Base-by-base conservation (phyloP, 495 filamentous ascomycete genomes). In the Aspergillus haitiensis region DNA sequence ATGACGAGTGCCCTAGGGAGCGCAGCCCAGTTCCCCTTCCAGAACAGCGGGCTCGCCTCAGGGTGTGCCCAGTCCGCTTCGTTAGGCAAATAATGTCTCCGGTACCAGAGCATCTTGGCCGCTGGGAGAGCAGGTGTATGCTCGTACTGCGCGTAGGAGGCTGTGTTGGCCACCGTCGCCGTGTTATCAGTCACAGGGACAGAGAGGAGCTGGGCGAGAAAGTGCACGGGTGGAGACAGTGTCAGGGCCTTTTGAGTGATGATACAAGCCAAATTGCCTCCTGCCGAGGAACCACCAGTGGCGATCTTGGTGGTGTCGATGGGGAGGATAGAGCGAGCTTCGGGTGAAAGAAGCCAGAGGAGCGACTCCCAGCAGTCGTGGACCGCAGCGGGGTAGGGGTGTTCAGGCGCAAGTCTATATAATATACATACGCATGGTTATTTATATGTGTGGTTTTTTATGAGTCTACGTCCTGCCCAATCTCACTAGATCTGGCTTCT, bases 131-230 rank as follows among this genome's bases (percentile, higher is more conserved):
- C 82, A 0, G 80, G 75, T 1, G 76, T 74, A 58, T 75, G 69
- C 58, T 84, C 71, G 61, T 82, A 82, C 16, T 71, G 72, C 32
- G 70, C 73, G 70, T 79, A 85, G 12, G 80, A 77, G 16, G 64
- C 63, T 56, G 71, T 83, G 61, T 70, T 81, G 7, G 61, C 64
- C 6, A 77, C 64, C 2, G 67, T 70, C 15, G 82, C 81, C 0
- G 80, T 83, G 67, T 85, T 85, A 47, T 85, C 82, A 4, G 76
- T 83, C 2, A 85, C 82, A 0, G 82, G 82, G 13, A 85, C 82
- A 34, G 80, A 81, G 56, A 85, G 79, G 13, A 84, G 68, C 59
- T 85, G 82, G 11, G 74, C 68, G 0, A 64, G 61, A 70, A 84
- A 82, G 10, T 68, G 72, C 16, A 79, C 71, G 7, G 73, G 74